phyloP scores from a whole-genome alignment of 441 rosid genomes.

The Bocquillonia castaneifolia region DNA sequence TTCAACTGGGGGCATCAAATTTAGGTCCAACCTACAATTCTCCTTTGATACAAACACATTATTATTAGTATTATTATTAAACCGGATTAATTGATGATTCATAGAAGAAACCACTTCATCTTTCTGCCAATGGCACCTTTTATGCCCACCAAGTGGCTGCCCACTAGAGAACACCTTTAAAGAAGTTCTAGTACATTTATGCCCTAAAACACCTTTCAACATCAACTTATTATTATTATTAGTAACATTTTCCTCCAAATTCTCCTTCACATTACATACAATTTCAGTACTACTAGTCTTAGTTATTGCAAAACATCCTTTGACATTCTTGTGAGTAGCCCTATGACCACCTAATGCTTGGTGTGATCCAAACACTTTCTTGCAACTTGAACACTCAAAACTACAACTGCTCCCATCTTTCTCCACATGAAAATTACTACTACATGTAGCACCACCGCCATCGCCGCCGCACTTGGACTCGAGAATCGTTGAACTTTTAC shows the following conservation, averaged over 20 bases:
- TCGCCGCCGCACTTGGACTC: neutral
- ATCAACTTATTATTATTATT: constrained; percentile 14
- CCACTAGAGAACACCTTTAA: constrained; percentile 64
- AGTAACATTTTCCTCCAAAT: constrained; percentile 15
- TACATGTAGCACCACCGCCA: neutral
- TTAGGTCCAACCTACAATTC: constrained; percentile 49
- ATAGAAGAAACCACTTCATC: constrained; percentile 32
- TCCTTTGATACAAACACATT: constrained; percentile 8
- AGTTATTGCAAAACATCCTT: constrained; percentile 64
- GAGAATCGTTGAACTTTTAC: neutral
- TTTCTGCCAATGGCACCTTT: constrained; percentile 82
- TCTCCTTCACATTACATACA: constrained; percentile 11
- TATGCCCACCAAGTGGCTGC: constrained; percentile 89
- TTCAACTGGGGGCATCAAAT: constrained; percentile 54
- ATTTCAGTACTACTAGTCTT: constrained; percentile 31
- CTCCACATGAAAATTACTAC: constrained; percentile 13
- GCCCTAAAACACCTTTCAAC: constrained; percentile 34
- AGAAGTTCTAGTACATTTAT: constrained; percentile 65
- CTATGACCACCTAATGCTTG: constrained; percentile 84
- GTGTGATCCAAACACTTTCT: constrained; percentile 72
- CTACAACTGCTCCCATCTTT: constrained; percentile 19
- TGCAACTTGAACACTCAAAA: constrained; percentile 78
- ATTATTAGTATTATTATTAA: too few relatives aligned
- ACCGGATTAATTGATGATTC: constrained; percentile 18
- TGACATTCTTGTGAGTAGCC: constrained; percentile 72